A percentile compares a stretch with the other conserved stretches of the same genome.
These are phyloP conservation scores for Apiospora phragmitis DNA, from an alignment of 2,329 filamentous ascomycete genomes.

Conservation along the genomic window DNA sequence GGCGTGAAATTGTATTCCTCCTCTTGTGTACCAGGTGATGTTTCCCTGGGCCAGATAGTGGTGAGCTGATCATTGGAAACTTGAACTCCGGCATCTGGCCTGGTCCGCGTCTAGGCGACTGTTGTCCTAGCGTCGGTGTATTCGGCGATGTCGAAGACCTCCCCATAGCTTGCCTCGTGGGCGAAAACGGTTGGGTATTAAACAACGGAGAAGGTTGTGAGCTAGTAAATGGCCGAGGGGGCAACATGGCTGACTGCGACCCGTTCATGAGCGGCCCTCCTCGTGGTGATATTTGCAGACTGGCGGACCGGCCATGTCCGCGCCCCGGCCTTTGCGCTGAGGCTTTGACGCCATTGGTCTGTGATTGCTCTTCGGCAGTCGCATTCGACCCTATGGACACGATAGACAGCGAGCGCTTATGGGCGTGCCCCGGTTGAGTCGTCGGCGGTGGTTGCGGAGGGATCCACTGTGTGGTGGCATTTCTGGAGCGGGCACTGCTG, in stretches of 20 bases:
- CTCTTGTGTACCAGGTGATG: slow-evolving; percentile 28
- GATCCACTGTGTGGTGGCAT: slow-evolving; percentile 49
- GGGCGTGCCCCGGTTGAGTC: slow-evolving; percentile 51
- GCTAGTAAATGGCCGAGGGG: slow-evolving; percentile 43
- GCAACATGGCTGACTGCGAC: slow-evolving; percentile 40
- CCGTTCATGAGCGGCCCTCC: slow-evolving; percentile 39
- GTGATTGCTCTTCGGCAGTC: slow-evolving; percentile 45
- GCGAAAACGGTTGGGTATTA: slow-evolving; percentile 53
- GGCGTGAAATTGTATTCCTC: slow-evolving; percentile 45
- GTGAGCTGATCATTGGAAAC: slow-evolving; percentile 52
- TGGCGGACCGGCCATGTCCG: slow-evolving; percentile 76
- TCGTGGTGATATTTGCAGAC: slow-evolving; percentile 71
- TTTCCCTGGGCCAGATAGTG: slow-evolving; percentile 34
- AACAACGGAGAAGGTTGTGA: slow-evolving; percentile 52
- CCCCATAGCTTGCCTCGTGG: slow-evolving; percentile 44
- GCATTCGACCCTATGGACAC: slow-evolving; percentile 69
- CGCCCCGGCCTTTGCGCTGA: slow-evolving; percentile 54
- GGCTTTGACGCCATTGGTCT: slow-evolving; percentile 41
- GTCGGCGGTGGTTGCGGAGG: slow-evolving; percentile 27
- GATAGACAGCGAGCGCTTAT: slow-evolving; percentile 79
- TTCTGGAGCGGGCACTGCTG: slow-evolving; percentile 43
- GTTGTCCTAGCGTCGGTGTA: slow-evolving; percentile 41
- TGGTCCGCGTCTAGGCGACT: slow-evolving; percentile 42
- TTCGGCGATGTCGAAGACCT: slow-evolving; percentile 45
- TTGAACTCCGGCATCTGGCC: slow-evolving; percentile 55